Percentiles rank a stretch among this genome's conserved stretches.
These are phyloP conservation scores for Hypsizygus ulmarius DNA, from an alignment of 1,284 basidiomycete genomes.

Conservation along the genomic window DNA sequence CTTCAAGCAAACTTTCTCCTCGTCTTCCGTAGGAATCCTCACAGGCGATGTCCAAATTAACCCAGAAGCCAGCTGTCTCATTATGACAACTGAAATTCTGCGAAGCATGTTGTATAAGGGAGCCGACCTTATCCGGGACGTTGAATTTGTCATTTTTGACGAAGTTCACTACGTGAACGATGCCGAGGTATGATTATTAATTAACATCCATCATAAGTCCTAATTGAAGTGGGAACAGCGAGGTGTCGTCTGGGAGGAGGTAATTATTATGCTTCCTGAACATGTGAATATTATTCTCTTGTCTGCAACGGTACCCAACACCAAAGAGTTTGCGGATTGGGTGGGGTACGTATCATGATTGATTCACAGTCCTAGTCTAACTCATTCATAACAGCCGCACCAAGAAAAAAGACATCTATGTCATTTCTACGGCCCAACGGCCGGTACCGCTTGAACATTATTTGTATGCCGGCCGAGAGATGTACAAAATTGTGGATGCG, in stretches of 20 bases:
- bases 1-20: slow-evolving; percentile 96
- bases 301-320: slow-evolving; percentile 98
- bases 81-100: slow-evolving; percentile 99
- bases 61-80: slow-evolving; percentile 94
- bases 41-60: slow-evolving; percentile 99
- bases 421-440: slow-evolving; percentile 95
- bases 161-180: slow-evolving; percentile 99
- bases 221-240: slow-evolving; percentile 49
- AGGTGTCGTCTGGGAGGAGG: slow-evolving; percentile 99
- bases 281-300: slow-evolving; percentile 96
- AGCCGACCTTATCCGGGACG: slow-evolving; percentile 96
- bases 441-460: slow-evolving; percentile 98
- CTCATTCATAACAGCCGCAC: slow-evolving; percentile 66
- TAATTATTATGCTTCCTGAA: slow-evolving; percentile 98
- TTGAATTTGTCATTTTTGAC: slow-evolving; percentile 99
- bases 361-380: slow-evolving; percentile 13
- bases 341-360: slow-evolving; percentile 71
- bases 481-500: slow-evolving; percentile 91
- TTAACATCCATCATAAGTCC: neutral
- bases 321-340: slow-evolving; percentile 99
- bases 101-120: slow-evolving; percentile 99
- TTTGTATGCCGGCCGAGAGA: slow-evolving; percentile 89
- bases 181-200: slow-evolving; percentile 74
- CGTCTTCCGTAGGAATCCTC: slow-evolving; percentile 91
- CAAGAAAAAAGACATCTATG: slow-evolving; percentile 99